Base-by-base conservation (phyloP, 345 rosid species). In the Erucastrum elatum region DNA sequence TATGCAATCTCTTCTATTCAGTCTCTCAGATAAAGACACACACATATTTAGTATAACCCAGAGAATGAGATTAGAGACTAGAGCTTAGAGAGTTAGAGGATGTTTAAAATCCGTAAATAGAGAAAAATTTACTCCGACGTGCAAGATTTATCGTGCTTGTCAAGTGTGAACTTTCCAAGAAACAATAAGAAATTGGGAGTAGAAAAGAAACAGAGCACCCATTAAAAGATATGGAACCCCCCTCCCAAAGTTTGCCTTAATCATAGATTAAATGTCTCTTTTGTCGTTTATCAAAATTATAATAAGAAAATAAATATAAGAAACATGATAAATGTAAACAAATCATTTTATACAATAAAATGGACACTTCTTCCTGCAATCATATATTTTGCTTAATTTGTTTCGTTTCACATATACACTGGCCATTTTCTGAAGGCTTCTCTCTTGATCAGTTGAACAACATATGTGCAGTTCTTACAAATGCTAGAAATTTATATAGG, bases 261-360 rank as follows among this genome's bases (percentile, higher is more conserved):
- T 75, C 80, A 26, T 75, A 75, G 83, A 80, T 80, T 71, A 80
- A 80, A 80, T 80, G 83, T 80, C 64, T 75, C 71, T 59, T 80
- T 80, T 80, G 80, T 80, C 83, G 77, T 75, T 29, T 66, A 64
- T 26, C 55, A 64, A 67, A 9, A 12, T 59, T 51, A 13, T 31
- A 69, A 35, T 17, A 27, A 17, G 2, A 39, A 31, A 15, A 13
- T 2, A 6, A 16, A 37, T 4, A 35, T 10, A 67, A 15, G 8
- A 67, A 67, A 35, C 6, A 51, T 44, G 49, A 15, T 21, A 10
- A n/a, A 55, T 71, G 35, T 53, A 46, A 44, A 60, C 63, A 59
- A 35, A 56, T 37, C 34, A 49, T 78, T 30, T 44, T 27, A 5
- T 71, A 37, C 17, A 13, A 56, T 4, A 58, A 5, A 53, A 66